Conservation (phyloP, 331 rosid genomes). For the Dryas integrifolia region DNA sequence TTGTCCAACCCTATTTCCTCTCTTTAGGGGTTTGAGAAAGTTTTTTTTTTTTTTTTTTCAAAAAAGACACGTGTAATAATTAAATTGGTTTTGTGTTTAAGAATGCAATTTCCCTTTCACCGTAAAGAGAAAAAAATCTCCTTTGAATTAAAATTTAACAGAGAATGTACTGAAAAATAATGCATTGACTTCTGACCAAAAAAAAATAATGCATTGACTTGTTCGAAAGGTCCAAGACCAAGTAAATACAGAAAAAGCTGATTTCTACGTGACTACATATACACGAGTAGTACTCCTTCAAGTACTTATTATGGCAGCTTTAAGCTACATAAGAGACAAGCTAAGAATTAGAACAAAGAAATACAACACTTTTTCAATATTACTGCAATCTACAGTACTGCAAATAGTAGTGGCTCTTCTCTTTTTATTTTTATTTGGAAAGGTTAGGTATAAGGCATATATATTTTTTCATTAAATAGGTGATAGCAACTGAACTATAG, state of each 20-base stretch:
- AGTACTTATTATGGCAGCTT: constrained; percentile 29
- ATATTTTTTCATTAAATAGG: background rate
- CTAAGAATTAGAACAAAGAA: background rate
- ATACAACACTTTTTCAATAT: constrained; percentile 5
- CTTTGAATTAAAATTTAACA: background rate
- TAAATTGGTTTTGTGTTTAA: too few relatives aligned
- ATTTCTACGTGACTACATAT: constrained; percentile 11
- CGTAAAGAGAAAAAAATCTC: too few relatives aligned
- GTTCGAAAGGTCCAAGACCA: constrained; percentile 32
- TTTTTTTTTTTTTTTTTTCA: too few relatives aligned
- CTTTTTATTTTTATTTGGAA: too few relatives aligned
- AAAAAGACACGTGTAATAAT: too few relatives aligned
- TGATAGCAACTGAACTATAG: constrained; percentile 11
- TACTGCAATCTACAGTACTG: background rate
- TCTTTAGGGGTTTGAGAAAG: too few relatives aligned
- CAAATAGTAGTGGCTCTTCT: background rate
- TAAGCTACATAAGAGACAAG: constrained; percentile 21
- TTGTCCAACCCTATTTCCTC: too few relatives aligned
- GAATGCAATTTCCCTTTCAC: background rate
- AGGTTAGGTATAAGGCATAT: constrained; percentile 4
- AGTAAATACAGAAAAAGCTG: constrained; percentile 30
- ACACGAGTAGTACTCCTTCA: background rate
- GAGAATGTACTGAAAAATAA: constrained; percentile 13
- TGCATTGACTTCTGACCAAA: background rate
- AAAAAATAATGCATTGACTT: constrained; percentile 24